Conservation (phyloP, 352 stramenopile species). For the Phytophthora parvispora region DNA sequence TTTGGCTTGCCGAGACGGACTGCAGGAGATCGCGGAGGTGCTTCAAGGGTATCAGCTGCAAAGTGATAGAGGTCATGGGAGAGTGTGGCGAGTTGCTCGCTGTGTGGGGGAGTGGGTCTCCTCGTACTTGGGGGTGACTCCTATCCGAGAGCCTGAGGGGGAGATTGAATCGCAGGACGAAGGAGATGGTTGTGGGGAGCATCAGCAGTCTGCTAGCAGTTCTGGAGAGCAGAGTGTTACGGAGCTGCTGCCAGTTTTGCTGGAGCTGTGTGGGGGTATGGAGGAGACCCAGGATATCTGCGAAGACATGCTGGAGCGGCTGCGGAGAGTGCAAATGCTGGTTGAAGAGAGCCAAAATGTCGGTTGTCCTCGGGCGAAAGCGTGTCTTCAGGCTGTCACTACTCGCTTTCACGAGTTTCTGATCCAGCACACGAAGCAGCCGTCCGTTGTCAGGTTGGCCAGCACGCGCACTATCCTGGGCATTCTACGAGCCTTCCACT, state of each 20-base stretch:
- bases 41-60: not conserved
- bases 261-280: conserved; percentile 9
- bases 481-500: conserved; percentile 4
- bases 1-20: conserved; percentile 1
- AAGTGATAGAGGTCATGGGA: too few species aligned
- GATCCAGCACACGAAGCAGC: conserved; percentile 13
- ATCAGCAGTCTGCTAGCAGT: too few species aligned
- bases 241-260: not conserved
- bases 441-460: conserved; percentile 15
- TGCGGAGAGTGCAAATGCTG: conserved; percentile 6
- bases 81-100: not conserved
- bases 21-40: not conserved
- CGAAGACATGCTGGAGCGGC: conserved; percentile 16
- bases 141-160: not conserved
- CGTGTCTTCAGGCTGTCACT: not conserved
- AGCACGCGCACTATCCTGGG: conserved; percentile 18
- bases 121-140: not conserved
- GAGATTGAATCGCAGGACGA: not conserved
- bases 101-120: conserved; percentile 1
- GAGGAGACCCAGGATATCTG: conserved; percentile 18
- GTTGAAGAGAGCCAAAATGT: not conserved
- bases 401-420: conserved; percentile 18
- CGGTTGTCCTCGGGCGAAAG: not conserved
- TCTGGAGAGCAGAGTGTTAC: conserved; percentile 4
- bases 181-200: not conserved